A percentile compares a stretch with the other conserved stretches of the same genome.
Evolutionary conservation across 192 early-diverging fungal genomes (phyloP).

Genomic region (Backusella parvicylindrica): DNA sequence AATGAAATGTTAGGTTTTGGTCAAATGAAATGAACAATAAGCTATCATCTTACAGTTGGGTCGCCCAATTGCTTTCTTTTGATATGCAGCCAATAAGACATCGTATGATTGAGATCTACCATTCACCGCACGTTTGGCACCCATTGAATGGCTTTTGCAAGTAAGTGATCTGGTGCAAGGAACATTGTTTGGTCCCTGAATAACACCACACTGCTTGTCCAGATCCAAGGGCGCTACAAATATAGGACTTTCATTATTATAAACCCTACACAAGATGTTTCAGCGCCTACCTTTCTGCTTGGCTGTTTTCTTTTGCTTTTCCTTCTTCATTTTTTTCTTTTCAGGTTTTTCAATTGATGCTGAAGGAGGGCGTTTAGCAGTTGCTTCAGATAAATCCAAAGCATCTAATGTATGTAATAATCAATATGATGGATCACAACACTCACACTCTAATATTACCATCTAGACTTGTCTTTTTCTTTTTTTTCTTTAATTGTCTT

Average conservation of each 20-base stretch:
- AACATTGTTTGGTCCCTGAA: conserved; percentile 48
- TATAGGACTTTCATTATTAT: not conserved
- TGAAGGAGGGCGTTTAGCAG: conserved; percentile 37
- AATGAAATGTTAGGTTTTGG: not conserved
- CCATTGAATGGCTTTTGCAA: conserved; percentile 94
- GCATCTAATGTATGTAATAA: conserved; percentile 4
- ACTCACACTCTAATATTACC: not conserved
- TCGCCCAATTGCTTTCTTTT: conserved; percentile 65
- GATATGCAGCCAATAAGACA: conserved; percentile 66
- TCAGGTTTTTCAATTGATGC: conserved; percentile 42
- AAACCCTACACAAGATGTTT: conserved; percentile 15
- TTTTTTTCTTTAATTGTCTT: not conserved
- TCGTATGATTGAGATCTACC: conserved; percentile 87
- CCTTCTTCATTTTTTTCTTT: conserved; percentile 55
- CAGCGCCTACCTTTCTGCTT: conserved; percentile 45
- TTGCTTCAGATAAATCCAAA: conserved; percentile 11
- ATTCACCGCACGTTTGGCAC: conserved; percentile 75
- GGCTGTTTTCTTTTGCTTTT: conserved; percentile 46
- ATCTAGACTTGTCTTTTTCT: not conserved
- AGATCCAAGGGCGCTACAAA: conserved; percentile 70
- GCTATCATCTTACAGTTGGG: conserved; percentile 48
- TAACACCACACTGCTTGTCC: conserved; percentile 90
- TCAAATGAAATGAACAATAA: not conserved
- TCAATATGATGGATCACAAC: too few relatives aligned
- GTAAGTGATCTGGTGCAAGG: conserved; percentile 87